Evolutionary conservation across 208 protist species (phyloP), one percentile per base, ranked within the genome.

Genomic region (Trypanosoma mega): DNA sequence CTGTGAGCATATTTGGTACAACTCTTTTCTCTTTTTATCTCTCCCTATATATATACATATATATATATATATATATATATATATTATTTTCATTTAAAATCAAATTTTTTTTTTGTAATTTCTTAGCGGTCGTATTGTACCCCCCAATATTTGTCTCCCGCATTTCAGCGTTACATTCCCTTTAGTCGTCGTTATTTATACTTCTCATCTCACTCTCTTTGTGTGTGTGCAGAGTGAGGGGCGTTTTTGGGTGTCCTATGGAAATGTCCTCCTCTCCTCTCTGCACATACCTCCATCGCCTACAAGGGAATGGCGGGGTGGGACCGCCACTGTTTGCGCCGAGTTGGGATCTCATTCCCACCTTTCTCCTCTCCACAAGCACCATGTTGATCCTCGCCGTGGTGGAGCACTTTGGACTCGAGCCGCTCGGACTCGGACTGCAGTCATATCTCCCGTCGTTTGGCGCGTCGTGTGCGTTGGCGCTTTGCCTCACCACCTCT

Each of bases 371-470:
- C 51, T 82, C 75, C 11, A 66, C 50, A 23, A 74, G 83, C 24
- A 81, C 78, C 1, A 50, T 90, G 36, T 68, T 75, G 31, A 56
- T 87, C 39, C 71, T 90, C 6, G 72, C 63, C 0, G 70, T 74
- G 12, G 73, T 87, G 16, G 68, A 87, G 39, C 55, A 46, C 18
- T 87, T 76, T 53, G 80, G 72, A 8, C 61, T 87, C 16, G 50
- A 74, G 52, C 71, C 70, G 12, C 73, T 80, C 54, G 77, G 75
- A 1, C 50, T 87, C n/a, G n/a, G n/a, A n/a, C n/a, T n/a, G 20
- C 43, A 72, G 14, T 74, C 72, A 12, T 85, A 73, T 51, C 56
- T 87, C 12, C 80, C 84, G 0, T 85, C 80, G 16, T 85, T 91
- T 43, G 80, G 80, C 16, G 73, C 78, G 2, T 87, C 84, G 4